These are phyloP conservation scores for Sporothrix luriei DNA, from an alignment of 2,329 filamentous ascomycete species.

Conservation along the genomic window DNA sequence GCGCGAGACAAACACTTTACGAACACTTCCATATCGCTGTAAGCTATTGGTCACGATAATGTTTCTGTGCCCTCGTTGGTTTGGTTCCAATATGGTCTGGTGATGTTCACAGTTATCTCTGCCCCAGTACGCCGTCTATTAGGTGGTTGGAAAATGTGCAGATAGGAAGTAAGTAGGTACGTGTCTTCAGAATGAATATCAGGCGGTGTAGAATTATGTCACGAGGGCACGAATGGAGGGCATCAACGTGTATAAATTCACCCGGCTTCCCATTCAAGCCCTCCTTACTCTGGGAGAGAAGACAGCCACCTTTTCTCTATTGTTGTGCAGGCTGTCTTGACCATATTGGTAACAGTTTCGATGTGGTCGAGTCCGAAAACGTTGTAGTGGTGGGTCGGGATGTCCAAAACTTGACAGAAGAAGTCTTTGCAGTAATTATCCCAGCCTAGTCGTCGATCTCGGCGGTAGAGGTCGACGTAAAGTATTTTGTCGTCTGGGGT, in stretches of 20 bases:
- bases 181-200: too few relatives aligned
- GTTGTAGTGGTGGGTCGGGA: conserved; percentile 57
- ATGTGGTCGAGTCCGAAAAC: conserved; percentile 46
- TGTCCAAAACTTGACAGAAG: conserved; percentile 51
- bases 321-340: conserved; percentile 40
- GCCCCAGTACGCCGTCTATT: too few relatives aligned
- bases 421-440: conserved; percentile 50
- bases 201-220: too few relatives aligned
- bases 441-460: conserved; percentile 53
- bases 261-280: neutral
- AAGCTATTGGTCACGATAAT: too few relatives aligned
- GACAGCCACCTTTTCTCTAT: conserved; percentile 37
- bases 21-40: too few relatives aligned
- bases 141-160: too few relatives aligned
- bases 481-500: conserved; percentile 38
- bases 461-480: conserved; percentile 50
- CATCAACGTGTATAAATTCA: neutral
- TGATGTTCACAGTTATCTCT: too few relatives aligned
- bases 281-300: neutral
- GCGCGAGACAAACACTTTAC: neutral
- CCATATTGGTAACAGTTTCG: conserved; percentile 38
- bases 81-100: too few relatives aligned
- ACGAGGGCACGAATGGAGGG: neutral
- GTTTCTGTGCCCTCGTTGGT: too few relatives aligned
- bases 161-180: too few relatives aligned